Conservation (phyloP, 139 green algal species). For the Micractinium conductrix region DNA sequence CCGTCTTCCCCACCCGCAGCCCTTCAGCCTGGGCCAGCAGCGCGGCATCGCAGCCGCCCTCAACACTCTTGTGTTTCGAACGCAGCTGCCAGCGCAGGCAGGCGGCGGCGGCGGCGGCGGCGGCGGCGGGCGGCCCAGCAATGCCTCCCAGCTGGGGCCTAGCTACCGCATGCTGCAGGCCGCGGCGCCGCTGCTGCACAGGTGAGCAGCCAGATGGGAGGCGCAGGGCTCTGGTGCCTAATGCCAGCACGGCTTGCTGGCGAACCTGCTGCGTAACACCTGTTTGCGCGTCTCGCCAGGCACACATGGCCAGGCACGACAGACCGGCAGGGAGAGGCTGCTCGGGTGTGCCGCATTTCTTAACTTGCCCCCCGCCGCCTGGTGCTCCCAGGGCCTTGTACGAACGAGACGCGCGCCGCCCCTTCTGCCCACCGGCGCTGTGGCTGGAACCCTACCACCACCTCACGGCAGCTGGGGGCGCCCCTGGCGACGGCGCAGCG, state of each 20-base stretch:
- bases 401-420: conserved; percentile 74
- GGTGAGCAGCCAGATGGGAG: not conserved
- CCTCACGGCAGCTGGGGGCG: not conserved
- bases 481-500: not conserved
- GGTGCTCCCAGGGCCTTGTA: conserved; percentile 68
- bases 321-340: too few species aligned
- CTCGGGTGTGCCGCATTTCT: too few species aligned
- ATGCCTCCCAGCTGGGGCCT: too few species aligned
- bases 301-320: too few species aligned
- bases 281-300: too few species aligned
- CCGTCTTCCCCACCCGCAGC: not conserved
- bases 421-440: conserved; percentile 79
- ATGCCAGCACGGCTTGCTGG: too few species aligned
- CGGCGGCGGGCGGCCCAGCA: not conserved
- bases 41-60: conserved; percentile 75
- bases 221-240: too few species aligned
- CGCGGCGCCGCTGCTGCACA: conserved; percentile 33
- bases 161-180: conserved; percentile 20
- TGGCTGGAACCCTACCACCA: conserved; percentile 86
- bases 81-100: conserved; percentile 36
- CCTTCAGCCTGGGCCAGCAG: conserved; percentile 61
- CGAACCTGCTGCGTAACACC: too few species aligned
- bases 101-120: not conserved
- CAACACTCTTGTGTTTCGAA: conserved; percentile 86
- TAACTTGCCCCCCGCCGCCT: not conserved